Base-by-base conservation (phyloP, 257 asterid species). In the Primulina huaijiensis region DNA sequence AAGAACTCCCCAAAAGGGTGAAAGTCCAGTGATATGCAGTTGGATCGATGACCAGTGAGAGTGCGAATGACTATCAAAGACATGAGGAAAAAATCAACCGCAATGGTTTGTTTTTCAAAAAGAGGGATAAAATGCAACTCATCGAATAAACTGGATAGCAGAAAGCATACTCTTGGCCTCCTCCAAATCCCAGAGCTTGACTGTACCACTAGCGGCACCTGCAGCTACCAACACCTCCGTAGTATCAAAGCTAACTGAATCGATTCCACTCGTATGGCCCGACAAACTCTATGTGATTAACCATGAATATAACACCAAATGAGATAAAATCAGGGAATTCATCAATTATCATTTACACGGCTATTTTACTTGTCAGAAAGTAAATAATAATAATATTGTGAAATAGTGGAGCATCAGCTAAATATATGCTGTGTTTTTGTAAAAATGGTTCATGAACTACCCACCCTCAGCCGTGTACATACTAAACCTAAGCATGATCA, bases 1-100 rank as follows among this genome's bases (percentile, higher is more conserved):
- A 93, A 90, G 81, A 93, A 90, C 84, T 93, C 99, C 59, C 99
- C 97, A 76, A 93, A 93, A 27, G 96, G 99, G 77, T 93, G 99
- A 80, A 93, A 90, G 81, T 93, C 99, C 92, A 93, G 76, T 6
- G 97, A 89, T 85, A 89, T 90, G 83, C 97, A 90, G 81, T 90
- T 93, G 71, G 99, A 93, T 37, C 99, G 96, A 83, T 93, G 99
- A 60, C 99, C 96, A 30, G 96, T 90, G 82, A 90, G 90, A 73
- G 96, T 93, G 57, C 99, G 99, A 65, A 93, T 83, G 81, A 89
- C 99, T 93, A 68, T 40, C 72, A 63, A 37, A 69, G 56, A 68
- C 66, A 60, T 64, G 68, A 61, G 35, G 60, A 76, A 65, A 52
- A 65, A 35, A 69, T 63, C 58, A 72, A 71, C 21, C 72, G 53